Base-by-base conservation (phyloP, 2,329 filamentous ascomycete genomes). In the Cyclaneusma minus region DNA sequence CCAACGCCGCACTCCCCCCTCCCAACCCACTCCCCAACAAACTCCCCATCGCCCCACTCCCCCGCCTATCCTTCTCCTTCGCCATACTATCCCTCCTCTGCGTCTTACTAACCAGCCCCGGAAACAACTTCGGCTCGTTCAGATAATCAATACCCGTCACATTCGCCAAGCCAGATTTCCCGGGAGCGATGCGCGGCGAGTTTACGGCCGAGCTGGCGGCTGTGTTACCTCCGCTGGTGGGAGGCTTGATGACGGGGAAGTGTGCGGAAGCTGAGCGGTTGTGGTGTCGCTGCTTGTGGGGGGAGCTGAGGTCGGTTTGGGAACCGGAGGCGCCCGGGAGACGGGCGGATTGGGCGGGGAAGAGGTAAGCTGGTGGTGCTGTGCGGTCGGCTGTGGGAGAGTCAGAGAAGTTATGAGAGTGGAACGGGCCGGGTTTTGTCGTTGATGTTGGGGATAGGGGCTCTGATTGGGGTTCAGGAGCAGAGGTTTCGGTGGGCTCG, bases 81-180 rank as follows among this genome's bases (percentile, higher is more conserved):
- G 8, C 25, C 19, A 17, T 6, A 22, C 37, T 45, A 13, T 42
- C 37, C 16, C 35, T 32, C 24, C 42, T 36, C 27, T 46, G 43
- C 7, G 34, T 34, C n/a, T 45, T 32, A 28, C 55, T 51, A 27
- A 83, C 62, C 16, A 84, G 63, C 0, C 78, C 78, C 0, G 79
- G 79, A 36, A 82, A 79, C 35, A 82, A 69, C 35, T 61, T 64
- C 7, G 76, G 78, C 46, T 82, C 76, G 36, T 67, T 59, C 29
- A 54, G 38, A 32, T 63, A 55, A 24, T 52, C 46, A 37, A 52
- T 44, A 16, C n/a, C n/a, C 13, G 13, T 43, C 45, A 7, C 47
- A 41, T 28, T 59, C 51, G 6, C 51, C 40, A 9, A 51, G 36
- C 48, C 52, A 53, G 39, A 12, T 58, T 55, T 30, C 45, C 38